These are phyloP conservation scores for Colletotrichum godetiae DNA, from an alignment of 2,329 filamentous ascomycete genomes.

Conservation along the genomic window DNA sequence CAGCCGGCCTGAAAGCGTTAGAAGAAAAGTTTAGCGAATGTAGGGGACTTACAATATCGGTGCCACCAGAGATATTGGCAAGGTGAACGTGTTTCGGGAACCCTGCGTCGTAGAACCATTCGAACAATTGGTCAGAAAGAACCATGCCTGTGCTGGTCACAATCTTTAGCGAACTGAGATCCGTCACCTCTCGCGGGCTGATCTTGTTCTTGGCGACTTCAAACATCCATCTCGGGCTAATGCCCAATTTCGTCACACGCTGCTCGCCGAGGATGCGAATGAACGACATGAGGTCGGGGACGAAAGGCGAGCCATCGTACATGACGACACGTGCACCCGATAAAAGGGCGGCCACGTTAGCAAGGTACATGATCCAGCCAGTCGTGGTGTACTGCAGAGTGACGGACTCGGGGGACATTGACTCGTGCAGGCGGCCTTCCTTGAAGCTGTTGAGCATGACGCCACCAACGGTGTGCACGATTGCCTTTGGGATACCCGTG, in stretches of 20 bases:
- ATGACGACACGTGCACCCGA: conserved; percentile 72
- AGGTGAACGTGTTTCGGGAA: conserved; percentile 77
- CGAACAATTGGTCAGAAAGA: conserved; percentile 78
- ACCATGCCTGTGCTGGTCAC: conserved; percentile 87
- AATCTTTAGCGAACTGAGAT: conserved; percentile 69
- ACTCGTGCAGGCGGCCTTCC: conserved; percentile 67
- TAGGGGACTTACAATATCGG: conserved; percentile 70
- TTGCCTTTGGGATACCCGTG: conserved; percentile 86
- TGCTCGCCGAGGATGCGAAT: conserved; percentile 72
- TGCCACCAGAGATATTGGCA: conserved; percentile 81
- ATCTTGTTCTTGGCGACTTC: conserved; percentile 76
- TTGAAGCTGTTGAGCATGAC: conserved; percentile 66
- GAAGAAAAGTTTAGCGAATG: background rate
- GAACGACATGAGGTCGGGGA: conserved; percentile 73
- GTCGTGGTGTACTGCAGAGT: conserved; percentile 72
- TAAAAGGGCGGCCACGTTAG: conserved; percentile 67
- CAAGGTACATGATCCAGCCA: conserved; percentile 91
- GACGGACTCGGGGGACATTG: conserved; percentile 51
- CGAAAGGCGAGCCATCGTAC: conserved; percentile 88
- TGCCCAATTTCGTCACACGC: conserved; percentile 78
- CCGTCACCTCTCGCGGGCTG: conserved; percentile 68
- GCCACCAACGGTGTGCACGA: conserved; percentile 81
- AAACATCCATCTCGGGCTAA: conserved; percentile 80
- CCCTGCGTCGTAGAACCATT: conserved; percentile 80
- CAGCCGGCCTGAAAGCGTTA: conserved; percentile 60